Conservation (phyloP, 106 monocot genomes). For the Posidonia australis region DNA sequence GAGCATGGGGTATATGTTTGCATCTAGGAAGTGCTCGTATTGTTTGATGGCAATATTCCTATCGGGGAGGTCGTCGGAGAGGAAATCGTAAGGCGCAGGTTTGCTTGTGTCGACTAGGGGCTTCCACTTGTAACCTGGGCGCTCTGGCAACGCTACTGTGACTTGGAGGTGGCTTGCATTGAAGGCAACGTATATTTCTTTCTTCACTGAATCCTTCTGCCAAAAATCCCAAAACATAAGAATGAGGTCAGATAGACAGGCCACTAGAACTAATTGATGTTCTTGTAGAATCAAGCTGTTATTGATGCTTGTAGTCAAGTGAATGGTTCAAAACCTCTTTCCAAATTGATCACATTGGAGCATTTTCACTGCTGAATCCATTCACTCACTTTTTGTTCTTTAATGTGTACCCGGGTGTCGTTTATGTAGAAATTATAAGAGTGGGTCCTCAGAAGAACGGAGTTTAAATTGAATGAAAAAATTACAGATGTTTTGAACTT, state of each 20-base stretch:
- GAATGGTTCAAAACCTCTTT: too few relatives aligned
- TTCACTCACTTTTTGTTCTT: too few relatives aligned
- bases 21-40: constrained; percentile 45
- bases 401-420: too few relatives aligned
- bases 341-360: not conserved
- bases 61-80: constrained; percentile 46
- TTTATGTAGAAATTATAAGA: too few relatives aligned
- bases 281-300: too few relatives aligned
- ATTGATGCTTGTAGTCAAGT: not conserved
- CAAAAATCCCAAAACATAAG: not conserved
- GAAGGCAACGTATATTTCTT: constrained; percentile 84
- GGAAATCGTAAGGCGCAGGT: constrained; percentile 67
- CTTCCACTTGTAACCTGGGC: constrained; percentile 67
- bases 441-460: too few relatives aligned
- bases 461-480: too few relatives aligned
- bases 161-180: constrained; percentile 69
- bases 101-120: constrained; percentile 79
- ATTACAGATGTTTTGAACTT: not conserved
- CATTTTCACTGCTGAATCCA: not conserved
- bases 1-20: constrained; percentile 83
- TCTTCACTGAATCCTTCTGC: constrained; percentile 53
- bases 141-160: constrained; percentile 43
- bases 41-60: constrained; percentile 19
- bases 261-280: not conserved
- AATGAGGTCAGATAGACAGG: not conserved